phyloP scores from a whole-genome alignment of 106 monocot species.

The Allium sativum region DNA sequence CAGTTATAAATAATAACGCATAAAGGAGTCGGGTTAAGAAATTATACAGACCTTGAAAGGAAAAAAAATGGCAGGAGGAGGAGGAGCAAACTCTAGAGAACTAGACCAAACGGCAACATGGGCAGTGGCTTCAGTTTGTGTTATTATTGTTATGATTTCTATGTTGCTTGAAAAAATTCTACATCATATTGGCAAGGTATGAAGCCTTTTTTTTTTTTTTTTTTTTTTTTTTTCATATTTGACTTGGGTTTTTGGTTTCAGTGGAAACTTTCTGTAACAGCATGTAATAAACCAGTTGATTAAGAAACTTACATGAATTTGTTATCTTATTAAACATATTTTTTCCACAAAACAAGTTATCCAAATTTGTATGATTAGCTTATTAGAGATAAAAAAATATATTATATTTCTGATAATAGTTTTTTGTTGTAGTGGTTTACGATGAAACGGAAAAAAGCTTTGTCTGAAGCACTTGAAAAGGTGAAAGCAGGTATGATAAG shows the following conservation, averaged over 20 bases:
- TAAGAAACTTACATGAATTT: too few species aligned
- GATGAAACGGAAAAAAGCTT: slow-evolving; percentile 47
- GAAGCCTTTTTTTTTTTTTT: not conserved
- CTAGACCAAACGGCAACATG: slow-evolving; percentile 87
- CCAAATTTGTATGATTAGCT: too few species aligned
- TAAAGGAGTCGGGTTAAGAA: too few species aligned
- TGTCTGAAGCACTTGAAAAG: slow-evolving; percentile 80
- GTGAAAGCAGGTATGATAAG: slow-evolving; percentile 55
- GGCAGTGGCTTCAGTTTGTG: slow-evolving; percentile 77
- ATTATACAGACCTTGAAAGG: not conserved
- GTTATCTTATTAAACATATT: too few species aligned
- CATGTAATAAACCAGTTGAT: too few species aligned
- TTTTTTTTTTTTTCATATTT: not conserved
- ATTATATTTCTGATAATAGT: too few species aligned
- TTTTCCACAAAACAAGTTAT: too few species aligned
- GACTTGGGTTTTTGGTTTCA: too few species aligned
- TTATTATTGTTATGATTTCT: slow-evolving; percentile 64
- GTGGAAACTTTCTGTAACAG: too few species aligned
- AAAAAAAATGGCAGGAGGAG: slow-evolving; percentile 31
- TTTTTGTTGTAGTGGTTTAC: slow-evolving; percentile 54
- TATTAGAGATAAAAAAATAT: too few species aligned
- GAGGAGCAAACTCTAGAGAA: slow-evolving; percentile 41
- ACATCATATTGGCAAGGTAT: slow-evolving; percentile 56
- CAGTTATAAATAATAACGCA: too few species aligned
- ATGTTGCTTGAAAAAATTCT: slow-evolving; percentile 61